Percentiles rank a stretch among this genome's conserved stretches.
Evolutionary conservation across 768 basidiomycete genomes (phyloP).

Genomic region (Tremella fuciformis): DNA sequence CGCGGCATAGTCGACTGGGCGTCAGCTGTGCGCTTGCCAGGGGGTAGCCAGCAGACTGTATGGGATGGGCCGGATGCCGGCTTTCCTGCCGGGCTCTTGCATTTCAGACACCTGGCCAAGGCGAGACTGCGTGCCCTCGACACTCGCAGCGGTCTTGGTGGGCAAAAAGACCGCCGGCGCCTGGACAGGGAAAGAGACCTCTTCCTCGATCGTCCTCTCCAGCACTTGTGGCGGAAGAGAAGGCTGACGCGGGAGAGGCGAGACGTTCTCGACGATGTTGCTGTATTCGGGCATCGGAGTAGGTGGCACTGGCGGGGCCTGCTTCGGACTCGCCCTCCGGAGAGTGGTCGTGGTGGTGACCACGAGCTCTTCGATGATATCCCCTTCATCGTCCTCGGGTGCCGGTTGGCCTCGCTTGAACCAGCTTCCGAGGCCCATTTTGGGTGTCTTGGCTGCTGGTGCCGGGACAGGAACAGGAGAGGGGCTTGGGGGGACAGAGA

Average conservation of each 20-base stretch:
- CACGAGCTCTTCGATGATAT: constrained; percentile 1
- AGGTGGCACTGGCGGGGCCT: background rate
- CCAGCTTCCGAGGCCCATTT: background rate
- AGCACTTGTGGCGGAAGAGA: background rate
- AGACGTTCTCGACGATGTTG: constrained; percentile 8
- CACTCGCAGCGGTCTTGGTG: too few species aligned
- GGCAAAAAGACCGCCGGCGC: background rate
- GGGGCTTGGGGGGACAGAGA: background rate
- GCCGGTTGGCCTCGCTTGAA: background rate
- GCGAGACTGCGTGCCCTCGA: too few species aligned
- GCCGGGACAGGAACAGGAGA: background rate
- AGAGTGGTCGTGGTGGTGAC: constrained; percentile 9
- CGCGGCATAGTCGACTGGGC: constrained; percentile 36
- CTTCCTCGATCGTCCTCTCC: constrained; percentile 6
- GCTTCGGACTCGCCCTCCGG: background rate
- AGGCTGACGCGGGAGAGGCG: background rate
- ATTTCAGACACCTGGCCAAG: background rate
- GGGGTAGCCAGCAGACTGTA: constrained; percentile 21
- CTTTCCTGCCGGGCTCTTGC: constrained; percentile 25
- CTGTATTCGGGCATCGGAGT: background rate
- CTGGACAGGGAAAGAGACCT: background rate
- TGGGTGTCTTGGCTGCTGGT: background rate
- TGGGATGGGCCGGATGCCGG: constrained; percentile 32
- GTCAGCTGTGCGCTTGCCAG: constrained; percentile 1
- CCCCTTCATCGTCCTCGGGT: background rate